A percentile compares a stretch with the other conserved stretches of the same genome.
These are phyloP conservation scores for Zalaria sp. DNA, from an alignment of 2,329 filamentous ascomycete species.

Conservation along the genomic window DNA sequence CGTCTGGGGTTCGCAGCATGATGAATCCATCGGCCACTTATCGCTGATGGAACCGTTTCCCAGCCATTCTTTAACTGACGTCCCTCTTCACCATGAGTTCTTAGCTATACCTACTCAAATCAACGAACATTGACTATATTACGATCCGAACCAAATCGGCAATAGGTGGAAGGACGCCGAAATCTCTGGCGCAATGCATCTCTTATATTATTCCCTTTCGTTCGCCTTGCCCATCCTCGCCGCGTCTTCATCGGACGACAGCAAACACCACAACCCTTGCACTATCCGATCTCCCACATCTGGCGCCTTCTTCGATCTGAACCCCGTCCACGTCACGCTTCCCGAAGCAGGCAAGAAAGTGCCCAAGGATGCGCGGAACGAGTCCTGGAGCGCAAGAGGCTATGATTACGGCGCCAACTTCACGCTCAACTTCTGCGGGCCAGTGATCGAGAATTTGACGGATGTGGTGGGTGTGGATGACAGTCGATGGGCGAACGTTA, in stretches of 20 bases:
- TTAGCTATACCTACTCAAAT: too few relatives aligned
- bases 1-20: too few relatives aligned
- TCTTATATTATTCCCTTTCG: constrained; percentile 20
- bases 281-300: constrained; percentile 48
- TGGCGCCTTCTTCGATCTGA: constrained; percentile 50
- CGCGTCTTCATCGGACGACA: constrained; percentile 18
- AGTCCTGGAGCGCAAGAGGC: constrained; percentile 51
- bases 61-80: too few relatives aligned
- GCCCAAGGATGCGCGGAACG: constrained; percentile 39
- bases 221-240: constrained; percentile 19
- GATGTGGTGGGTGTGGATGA: constrained; percentile 44
- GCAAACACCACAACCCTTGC: constrained; percentile 38
- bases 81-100: too few relatives aligned
- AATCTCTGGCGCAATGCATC: constrained; percentile 9
- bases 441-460: constrained; percentile 48
- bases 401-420: constrained; percentile 73
- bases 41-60: too few relatives aligned
- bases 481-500: constrained; percentile 55
- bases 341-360: constrained; percentile 26
- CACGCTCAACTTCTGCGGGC: constrained; percentile 66
- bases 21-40: too few relatives aligned
- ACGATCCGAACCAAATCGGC: too few relatives aligned
- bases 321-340: constrained; percentile 38
- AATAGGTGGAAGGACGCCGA: too few relatives aligned
- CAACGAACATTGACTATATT: too few relatives aligned